Base-by-base conservation (phyloP, 306 rosid genomes). In the Rosa lucieae region DNA sequence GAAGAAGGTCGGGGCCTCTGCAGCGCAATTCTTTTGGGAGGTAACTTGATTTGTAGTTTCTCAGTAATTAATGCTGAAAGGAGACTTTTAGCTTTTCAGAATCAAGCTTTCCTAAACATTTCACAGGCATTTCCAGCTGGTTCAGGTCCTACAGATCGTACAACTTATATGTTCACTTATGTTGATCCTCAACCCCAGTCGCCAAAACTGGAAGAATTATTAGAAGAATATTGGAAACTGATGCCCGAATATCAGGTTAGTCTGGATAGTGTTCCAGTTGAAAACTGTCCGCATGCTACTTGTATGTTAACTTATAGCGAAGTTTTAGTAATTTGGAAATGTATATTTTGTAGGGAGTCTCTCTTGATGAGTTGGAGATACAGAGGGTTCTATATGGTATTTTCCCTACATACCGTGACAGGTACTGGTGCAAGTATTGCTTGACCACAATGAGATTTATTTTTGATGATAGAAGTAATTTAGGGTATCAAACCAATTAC, bases 11-110 rank as follows among this genome's bases (percentile, higher is more conserved):
- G 98, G 97, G 63, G 77, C 75, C 72, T 90, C 98, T 52, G 81
- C 82, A 84, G 96, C 95, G 40, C 98, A 95, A 83, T 84, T 79
- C 61, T 95, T 95, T 88, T 95, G 99, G 99, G 99, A 95, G 99
- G 99, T 91, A 89, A 77, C 3, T 83, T 72, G 75, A 48, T 71
- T 77, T 73, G 66, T 21, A 66, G 43, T 70, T 70, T 53, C n/a
- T 44, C 15, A 59, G 75, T 52, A 49, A 75, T 77, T 52, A 49
- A 75, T 77, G 73, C n/a, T 53, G n/a, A n/a, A 55, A 17, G 47
- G 37, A 65, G 52, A 23, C 6, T 5, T 32, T 73, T 62, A 79
- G 44, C 59, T 80, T 40, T 35, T 51, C 40, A 51, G 67, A 65
- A 44, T 49, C 67, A 53, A 77, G 79, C 59, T 77, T 58, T 59